Conservation (phyloP, 257 asterid species). For the Mentha longifolia region DNA sequence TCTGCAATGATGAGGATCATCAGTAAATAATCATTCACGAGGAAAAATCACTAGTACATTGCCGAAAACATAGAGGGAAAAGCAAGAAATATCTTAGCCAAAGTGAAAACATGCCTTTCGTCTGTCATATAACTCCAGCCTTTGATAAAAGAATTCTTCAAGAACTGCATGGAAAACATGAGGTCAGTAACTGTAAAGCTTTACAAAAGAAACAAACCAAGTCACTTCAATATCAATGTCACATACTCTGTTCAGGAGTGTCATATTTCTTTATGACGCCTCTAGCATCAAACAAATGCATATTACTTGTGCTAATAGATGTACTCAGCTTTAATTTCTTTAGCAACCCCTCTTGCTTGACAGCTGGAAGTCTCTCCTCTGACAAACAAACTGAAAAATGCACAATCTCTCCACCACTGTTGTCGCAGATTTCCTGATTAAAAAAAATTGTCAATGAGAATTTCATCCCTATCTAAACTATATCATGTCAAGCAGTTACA, state of each 20-base stretch:
- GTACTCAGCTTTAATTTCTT: slow-evolving; percentile 86
- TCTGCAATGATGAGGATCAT: slow-evolving; percentile 50
- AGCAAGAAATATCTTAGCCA: background rate
- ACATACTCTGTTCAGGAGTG: slow-evolving; percentile 91
- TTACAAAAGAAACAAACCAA: background rate
- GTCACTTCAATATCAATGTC: background rate
- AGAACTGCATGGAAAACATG: slow-evolving; percentile 64
- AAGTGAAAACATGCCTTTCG: slow-evolving; percentile 62
- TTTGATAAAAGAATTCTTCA: slow-evolving; percentile 76
- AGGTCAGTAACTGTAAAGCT: slow-evolving; percentile 10
- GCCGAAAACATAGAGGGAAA: background rate
- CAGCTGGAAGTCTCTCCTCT: slow-evolving; percentile 58
- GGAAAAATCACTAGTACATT: background rate
- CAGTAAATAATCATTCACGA: background rate
- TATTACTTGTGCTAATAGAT: slow-evolving; percentile 77
- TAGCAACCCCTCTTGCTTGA: slow-evolving; percentile 72
- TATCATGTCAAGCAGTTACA: background rate
- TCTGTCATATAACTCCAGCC: slow-evolving; percentile 83
- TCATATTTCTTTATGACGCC: slow-evolving; percentile 92
- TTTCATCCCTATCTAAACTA: background rate
- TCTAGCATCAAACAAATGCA: slow-evolving; percentile 88
- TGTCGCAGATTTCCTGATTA: slow-evolving; percentile 62
- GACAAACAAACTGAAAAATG: slow-evolving; percentile 61
- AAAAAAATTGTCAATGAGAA: slow-evolving; percentile 18
- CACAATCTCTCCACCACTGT: slow-evolving; percentile 70